phyloP scores from a whole-genome alignment of 495 filamentous ascomycete species.

The Penicillium ochrochloron region DNA sequence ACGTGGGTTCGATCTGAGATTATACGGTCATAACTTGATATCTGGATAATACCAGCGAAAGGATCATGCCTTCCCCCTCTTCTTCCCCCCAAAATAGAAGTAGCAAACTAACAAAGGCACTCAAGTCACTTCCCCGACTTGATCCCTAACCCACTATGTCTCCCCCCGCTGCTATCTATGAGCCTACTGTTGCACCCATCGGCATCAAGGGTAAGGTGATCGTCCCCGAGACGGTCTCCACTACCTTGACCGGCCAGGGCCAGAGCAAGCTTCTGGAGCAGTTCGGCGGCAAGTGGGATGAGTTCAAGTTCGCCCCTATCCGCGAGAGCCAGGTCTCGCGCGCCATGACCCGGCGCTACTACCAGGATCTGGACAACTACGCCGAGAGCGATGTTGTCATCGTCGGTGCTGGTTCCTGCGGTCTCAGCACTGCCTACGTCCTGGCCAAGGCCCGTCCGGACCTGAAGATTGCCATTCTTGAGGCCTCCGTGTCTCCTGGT shows the following conservation, averaged over 20 bases:
- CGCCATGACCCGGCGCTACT: constrained; percentile 92
- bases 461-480: constrained; percentile 89
- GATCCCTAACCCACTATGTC: constrained; percentile 64
- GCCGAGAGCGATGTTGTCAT: constrained; percentile 93
- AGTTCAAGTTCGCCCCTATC: constrained; percentile 83
- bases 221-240: constrained; percentile 44
- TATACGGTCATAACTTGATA: constrained; percentile 94
- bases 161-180: constrained; percentile 67
- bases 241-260: constrained; percentile 40
- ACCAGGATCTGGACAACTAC: constrained; percentile 83
- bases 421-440: constrained; percentile 80
- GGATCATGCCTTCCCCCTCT: constrained; percentile 78
- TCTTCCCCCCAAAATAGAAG: constrained; percentile 35
- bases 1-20: constrained; percentile 77
- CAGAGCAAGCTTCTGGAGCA: constrained; percentile 61
- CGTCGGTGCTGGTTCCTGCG: constrained; percentile 85
- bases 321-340: constrained; percentile 88
- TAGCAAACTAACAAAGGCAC: constrained; percentile 39
- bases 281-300: constrained; percentile 70
- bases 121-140: constrained; percentile 45
- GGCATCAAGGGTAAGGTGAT: constrained; percentile 53
- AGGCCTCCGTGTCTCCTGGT: constrained; percentile 81
- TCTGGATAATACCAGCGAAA: constrained; percentile 99
- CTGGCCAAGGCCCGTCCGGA: constrained; percentile 84
- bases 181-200: constrained; percentile 46